Conservation (phyloP, 352 stramenopile genomes). For the Elongisporangium senticosum region DNA sequence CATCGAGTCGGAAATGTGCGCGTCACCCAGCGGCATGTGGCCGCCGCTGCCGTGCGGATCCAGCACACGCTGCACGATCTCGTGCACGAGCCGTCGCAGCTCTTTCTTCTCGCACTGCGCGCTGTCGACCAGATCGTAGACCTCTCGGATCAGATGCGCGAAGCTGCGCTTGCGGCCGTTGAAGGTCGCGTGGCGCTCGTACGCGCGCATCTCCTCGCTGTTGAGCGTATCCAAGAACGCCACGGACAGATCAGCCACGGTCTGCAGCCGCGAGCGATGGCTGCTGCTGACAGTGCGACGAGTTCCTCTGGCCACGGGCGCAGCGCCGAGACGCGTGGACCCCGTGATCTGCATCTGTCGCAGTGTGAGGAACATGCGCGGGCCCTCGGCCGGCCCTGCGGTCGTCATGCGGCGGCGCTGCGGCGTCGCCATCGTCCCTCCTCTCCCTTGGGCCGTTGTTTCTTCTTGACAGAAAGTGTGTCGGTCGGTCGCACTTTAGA, state of each 20-base stretch:
- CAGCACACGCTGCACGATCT: slow-evolving; percentile 64
- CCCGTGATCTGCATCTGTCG: slow-evolving; percentile 62
- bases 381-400: neutral
- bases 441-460: neutral
- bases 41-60: slow-evolving; percentile 41
- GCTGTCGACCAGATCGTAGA: slow-evolving; percentile 56
- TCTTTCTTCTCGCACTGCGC: slow-evolving; percentile 41
- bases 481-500: neutral
- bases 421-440: neutral
- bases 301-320: neutral
- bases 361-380: slow-evolving; percentile 44
- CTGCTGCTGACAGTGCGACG: slow-evolving; percentile 1
- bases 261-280: slow-evolving; percentile 37
- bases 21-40: slow-evolving; percentile 4
- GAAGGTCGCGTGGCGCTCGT: slow-evolving; percentile 40
- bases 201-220: slow-evolving; percentile 29
- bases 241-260: slow-evolving; percentile 45
- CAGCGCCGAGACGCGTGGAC: slow-evolving; percentile 8
- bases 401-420: neutral
- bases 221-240: slow-evolving; percentile 44
- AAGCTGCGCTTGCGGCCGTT: slow-evolving; percentile 45
- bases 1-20: slow-evolving; percentile 15
- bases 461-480: neutral
- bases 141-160: slow-evolving; percentile 50
- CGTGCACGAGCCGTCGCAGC: slow-evolving; percentile 57